Percentiles rank a stretch among this genome's conserved stretches.
Evolutionary conservation across 2,329 filamentous ascomycete genomes (phyloP).

Genomic region (Colletotrichum tanaceti): DNA sequence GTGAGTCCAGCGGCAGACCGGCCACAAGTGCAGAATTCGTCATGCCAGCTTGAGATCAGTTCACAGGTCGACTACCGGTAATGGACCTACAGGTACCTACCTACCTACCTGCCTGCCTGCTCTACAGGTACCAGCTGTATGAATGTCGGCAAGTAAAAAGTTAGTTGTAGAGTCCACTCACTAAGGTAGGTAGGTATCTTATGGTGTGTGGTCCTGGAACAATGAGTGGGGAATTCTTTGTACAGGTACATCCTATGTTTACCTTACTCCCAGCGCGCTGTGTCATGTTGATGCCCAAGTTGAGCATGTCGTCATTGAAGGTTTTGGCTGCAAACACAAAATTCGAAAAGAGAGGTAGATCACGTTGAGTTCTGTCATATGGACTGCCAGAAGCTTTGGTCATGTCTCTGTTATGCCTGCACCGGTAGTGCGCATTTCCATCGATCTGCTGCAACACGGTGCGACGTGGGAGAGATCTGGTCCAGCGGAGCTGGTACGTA

Average conservation of each 20-base stretch:
- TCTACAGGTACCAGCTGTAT: too few species aligned
- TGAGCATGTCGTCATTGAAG: slow-evolving; percentile 22
- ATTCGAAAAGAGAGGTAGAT: neutral
- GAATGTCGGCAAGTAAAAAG: too few species aligned
- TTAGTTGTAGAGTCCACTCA: too few species aligned
- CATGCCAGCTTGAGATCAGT: too few species aligned
- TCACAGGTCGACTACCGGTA: too few species aligned
- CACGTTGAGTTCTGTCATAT: slow-evolving; percentile 18
- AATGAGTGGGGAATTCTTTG: neutral
- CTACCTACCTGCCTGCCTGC: too few species aligned
- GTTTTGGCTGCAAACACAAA: slow-evolving; percentile 2
- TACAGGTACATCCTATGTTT: too few species aligned
- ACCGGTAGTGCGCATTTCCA: neutral
- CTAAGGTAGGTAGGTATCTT: too few species aligned
- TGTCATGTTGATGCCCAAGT: slow-evolving; percentile 27
- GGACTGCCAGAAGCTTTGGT: slow-evolving; percentile 14
- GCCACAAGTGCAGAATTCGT: too few species aligned
- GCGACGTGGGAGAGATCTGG: slow-evolving; percentile 13
- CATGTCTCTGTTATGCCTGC: neutral
- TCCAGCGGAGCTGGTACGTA: neutral
- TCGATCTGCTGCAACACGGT: slow-evolving; percentile 6
- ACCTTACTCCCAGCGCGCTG: slow-evolving; percentile 23
- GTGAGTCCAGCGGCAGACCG: too few species aligned
- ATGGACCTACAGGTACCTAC: too few species aligned
- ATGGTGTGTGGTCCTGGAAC: slow-evolving; percentile 28